These are phyloP conservation scores for Persicaria maculosa DNA, from an alignment of 148 eudicot species.

Conservation along the genomic window DNA sequence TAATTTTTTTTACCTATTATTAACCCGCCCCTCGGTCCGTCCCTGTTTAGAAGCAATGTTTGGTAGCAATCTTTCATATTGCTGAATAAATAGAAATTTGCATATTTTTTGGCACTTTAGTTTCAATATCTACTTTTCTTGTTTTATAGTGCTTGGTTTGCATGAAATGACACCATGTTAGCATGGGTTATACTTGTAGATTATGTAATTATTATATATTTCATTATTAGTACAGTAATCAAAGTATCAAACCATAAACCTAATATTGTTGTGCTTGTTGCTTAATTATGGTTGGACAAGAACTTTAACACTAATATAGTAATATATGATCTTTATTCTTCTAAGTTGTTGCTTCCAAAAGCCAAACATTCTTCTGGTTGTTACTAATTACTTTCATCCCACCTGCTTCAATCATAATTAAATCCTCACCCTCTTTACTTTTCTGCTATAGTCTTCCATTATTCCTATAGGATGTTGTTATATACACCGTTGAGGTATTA, in stretches of 20 bases:
- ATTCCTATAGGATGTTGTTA: neutral
- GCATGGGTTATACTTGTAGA: neutral
- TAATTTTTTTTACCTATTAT: no score
- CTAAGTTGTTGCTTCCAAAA: no score
- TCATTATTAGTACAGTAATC: neutral
- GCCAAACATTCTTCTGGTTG: no score
- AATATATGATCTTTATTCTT: no score
- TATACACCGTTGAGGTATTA: no score
- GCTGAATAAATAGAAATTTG: neutral
- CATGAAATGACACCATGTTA: neutral
- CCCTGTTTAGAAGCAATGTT: neutral
- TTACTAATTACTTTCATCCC: no score
- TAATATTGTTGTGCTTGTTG: neutral
- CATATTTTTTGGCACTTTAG: neutral
- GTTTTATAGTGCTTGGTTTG: neutral
- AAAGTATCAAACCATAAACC: neutral
- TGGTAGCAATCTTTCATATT: constrained; percentile 1
- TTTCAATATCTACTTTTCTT: neutral
- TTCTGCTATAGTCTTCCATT: neutral
- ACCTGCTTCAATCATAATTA: neutral
- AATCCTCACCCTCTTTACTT: neutral
- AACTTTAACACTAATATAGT: neutral
- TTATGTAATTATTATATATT: neutral
- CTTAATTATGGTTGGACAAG: neutral
- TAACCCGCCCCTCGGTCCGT: no score